phyloP scores from a whole-genome alignment of 768 basidiomycete species.

The Rhodotorula sphaerocarpa region DNA sequence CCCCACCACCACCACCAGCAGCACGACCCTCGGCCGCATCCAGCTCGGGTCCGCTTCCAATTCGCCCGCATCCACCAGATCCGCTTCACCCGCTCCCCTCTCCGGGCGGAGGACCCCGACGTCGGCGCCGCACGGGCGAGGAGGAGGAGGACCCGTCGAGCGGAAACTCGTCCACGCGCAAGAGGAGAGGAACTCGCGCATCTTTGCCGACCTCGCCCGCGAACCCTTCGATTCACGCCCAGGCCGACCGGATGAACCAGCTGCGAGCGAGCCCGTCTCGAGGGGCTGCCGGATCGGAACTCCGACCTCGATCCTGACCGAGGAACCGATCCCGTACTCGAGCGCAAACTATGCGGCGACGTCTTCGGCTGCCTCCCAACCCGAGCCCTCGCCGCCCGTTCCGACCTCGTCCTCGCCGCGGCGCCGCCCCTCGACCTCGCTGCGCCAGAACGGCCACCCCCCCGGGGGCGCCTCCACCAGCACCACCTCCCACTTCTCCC shows the following conservation, averaged over 20 bases:
- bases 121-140: background rate
- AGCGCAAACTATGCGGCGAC: no score
- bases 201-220: constrained; percentile 14
- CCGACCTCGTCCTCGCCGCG: background rate
- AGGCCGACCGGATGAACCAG: no score
- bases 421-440: background rate
- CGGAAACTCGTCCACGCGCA: background rate
- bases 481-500: constrained; percentile 1
- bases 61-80: background rate
- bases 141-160: background rate
- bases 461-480: no score
- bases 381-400: background rate
- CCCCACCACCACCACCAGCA: no score
- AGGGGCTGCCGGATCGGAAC: no score
- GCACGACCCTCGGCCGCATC: background rate
- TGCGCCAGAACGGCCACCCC: background rate
- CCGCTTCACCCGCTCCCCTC: background rate
- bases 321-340: no score
- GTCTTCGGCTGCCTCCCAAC: no score
- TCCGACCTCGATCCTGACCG: no score
- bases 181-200: background rate
- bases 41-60: background rate
- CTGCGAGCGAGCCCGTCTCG: no score
- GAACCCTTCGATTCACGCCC: constrained; percentile 9
- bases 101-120: background rate